These are phyloP conservation scores for Gossypium gossypioides DNA, from an alignment of 441 rosid species.

Conservation along the genomic window DNA sequence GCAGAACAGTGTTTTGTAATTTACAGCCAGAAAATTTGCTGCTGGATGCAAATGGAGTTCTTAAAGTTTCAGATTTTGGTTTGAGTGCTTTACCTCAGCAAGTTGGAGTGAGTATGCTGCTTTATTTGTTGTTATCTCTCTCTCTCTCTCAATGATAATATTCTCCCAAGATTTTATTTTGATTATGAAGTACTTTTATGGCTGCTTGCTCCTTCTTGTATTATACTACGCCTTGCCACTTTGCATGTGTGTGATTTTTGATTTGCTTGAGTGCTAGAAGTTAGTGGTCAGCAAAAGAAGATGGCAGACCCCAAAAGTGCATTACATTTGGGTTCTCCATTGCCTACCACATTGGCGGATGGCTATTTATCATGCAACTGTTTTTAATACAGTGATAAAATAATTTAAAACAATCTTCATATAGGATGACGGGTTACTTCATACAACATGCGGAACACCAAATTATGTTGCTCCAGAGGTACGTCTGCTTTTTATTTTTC, in stretches of 20 bases:
- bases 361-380: not conserved
- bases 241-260: not conserved
- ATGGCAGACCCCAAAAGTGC: not conserved
- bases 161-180: not conserved
- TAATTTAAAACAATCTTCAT: slow-evolving; percentile 15
- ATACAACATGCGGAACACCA: slow-evolving; percentile 97
- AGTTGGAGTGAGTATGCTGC: slow-evolving; percentile 66
- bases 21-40: slow-evolving; percentile 90
- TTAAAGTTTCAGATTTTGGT: slow-evolving; percentile 97
- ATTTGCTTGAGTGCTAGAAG: not conserved
- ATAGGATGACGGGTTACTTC: slow-evolving; percentile 95
- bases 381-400: not conserved
- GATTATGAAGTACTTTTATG: not conserved
- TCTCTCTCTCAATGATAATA: not conserved
- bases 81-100: slow-evolving; percentile 97
- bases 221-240: not conserved
- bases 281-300: not conserved
- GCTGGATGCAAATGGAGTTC: slow-evolving; percentile 75
- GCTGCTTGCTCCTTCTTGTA: not conserved
- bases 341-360: not conserved
- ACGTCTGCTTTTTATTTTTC: slow-evolving; percentile 15
- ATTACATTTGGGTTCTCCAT: not conserved
- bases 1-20: slow-evolving; percentile 13
- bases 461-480: slow-evolving; percentile 99
- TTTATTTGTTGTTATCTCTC: slow-evolving; percentile 7